These are phyloP conservation scores for Artomyces pyxidatus DNA, from an alignment of 768 basidiomycete species.

Conservation along the genomic window DNA sequence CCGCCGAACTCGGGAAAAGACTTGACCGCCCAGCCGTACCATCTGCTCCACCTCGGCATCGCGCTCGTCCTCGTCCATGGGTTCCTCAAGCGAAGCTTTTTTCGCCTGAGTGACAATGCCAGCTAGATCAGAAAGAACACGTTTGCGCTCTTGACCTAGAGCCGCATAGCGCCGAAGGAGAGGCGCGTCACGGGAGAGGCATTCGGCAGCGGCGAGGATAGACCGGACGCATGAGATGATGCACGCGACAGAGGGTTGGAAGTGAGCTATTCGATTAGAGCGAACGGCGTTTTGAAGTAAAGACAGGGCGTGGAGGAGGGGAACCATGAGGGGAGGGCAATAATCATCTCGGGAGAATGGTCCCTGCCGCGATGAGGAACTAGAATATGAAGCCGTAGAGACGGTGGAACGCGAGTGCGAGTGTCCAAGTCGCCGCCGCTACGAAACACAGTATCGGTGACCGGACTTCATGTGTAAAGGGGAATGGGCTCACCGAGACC, in stretches of 20 bases:
- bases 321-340: slow-evolving; percentile 73
- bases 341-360: slow-evolving; percentile 26
- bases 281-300: slow-evolving; percentile 81
- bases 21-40: slow-evolving; percentile 73
- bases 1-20: slow-evolving; percentile 70
- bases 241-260: slow-evolving; percentile 89
- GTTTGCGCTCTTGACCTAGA: slow-evolving; percentile 72
- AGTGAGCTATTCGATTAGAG: slow-evolving; percentile 71
- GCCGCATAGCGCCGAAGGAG: slow-evolving; percentile 57
- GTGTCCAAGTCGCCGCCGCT: slow-evolving; percentile 21
- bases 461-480: too few species aligned
- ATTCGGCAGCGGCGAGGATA: slow-evolving; percentile 76
- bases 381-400: slow-evolving; percentile 4
- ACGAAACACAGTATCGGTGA: neutral
- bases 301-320: slow-evolving; percentile 77
- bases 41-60: slow-evolving; percentile 61
- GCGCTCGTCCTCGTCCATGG: slow-evolving; percentile 38
- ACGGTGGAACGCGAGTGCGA: slow-evolving; percentile 9
- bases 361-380: slow-evolving; percentile 9
- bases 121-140: slow-evolving; percentile 74
- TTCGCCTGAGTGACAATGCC: slow-evolving; percentile 76
- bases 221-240: slow-evolving; percentile 91
- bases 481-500: slow-evolving; percentile 29
- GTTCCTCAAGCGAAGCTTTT: slow-evolving; percentile 45
- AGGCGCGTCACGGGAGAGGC: slow-evolving; percentile 73